phyloP scores from a whole-genome alignment of 148 eudicot species.

The Cornus suecica region DNA sequence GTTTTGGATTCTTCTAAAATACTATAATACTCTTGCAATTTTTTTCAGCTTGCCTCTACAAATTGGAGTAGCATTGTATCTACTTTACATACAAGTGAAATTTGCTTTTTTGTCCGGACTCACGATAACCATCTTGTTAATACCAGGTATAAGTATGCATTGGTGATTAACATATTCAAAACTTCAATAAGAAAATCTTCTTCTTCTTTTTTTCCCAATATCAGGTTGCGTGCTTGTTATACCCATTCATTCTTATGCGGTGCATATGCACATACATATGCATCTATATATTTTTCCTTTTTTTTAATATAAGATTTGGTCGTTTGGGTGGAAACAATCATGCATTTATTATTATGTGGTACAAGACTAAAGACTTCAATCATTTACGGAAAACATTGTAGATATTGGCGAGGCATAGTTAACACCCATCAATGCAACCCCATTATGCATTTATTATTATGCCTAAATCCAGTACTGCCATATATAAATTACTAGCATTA shows the following conservation, averaged over 20 bases:
- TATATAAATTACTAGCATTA: background rate
- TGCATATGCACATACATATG: background rate
- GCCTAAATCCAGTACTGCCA: background rate
- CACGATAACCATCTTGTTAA: conserved; percentile 75
- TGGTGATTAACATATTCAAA: background rate
- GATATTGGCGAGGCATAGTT: too few species aligned
- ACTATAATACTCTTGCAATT: conserved; percentile 5
- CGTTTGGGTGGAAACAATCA: background rate
- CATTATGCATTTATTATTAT: background rate
- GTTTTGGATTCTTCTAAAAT: background rate
- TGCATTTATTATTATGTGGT: background rate
- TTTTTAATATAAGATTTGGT: too few species aligned
- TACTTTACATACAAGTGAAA: conserved; percentile 80
- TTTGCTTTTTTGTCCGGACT: conserved; percentile 87
- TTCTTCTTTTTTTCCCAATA: background rate
- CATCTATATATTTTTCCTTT: background rate
- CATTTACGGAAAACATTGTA: background rate
- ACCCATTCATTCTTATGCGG: background rate
- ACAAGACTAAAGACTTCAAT: background rate
- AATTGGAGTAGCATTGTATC: conserved; percentile 87
- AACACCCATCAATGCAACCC: background rate
- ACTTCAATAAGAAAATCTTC: background rate
- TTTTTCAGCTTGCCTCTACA: conserved; percentile 89
- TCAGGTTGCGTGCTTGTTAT: background rate
- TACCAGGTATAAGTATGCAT: conserved; percentile 63